Evolutionary conservation across 345 rosid genomes (phyloP).

Genomic region (Eucalyptus cladocalyx): DNA sequence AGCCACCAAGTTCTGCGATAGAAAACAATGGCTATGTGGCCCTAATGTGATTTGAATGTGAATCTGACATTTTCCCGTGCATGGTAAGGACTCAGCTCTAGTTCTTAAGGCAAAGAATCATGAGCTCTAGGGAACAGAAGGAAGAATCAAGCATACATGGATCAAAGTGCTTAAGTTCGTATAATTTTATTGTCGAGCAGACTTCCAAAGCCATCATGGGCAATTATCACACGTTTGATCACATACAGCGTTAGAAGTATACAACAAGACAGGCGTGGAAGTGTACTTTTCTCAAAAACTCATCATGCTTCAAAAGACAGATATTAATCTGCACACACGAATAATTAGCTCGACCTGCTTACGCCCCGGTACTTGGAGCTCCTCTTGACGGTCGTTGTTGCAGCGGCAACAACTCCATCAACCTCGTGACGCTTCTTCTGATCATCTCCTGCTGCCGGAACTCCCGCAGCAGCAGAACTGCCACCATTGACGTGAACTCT

Average conservation of each 20-base stretch:
- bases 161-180: background rate
- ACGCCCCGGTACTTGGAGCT: conserved; percentile 67
- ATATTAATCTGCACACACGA: background rate
- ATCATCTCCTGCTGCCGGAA: background rate
- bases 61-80: background rate
- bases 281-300: background rate
- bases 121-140: background rate
- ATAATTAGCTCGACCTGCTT: conserved; percentile 24
- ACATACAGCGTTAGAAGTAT: background rate
- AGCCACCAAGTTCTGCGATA: background rate
- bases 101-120: background rate
- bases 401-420: background rate
- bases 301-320: background rate
- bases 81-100: background rate
- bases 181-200: background rate
- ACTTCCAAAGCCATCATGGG: background rate
- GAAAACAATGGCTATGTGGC: background rate
- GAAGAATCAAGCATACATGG: background rate
- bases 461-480: background rate
- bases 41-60: background rate
- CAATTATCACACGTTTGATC: background rate
- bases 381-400: conserved; percentile 42
- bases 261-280: background rate
- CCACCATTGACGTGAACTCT: background rate
- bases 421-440: background rate